A percentile compares a stretch with the other conserved stretches of the same genome.
Conservation (phyloP, 805 yeast genomes). For the Kurtzmaniella fragi region DNA sequence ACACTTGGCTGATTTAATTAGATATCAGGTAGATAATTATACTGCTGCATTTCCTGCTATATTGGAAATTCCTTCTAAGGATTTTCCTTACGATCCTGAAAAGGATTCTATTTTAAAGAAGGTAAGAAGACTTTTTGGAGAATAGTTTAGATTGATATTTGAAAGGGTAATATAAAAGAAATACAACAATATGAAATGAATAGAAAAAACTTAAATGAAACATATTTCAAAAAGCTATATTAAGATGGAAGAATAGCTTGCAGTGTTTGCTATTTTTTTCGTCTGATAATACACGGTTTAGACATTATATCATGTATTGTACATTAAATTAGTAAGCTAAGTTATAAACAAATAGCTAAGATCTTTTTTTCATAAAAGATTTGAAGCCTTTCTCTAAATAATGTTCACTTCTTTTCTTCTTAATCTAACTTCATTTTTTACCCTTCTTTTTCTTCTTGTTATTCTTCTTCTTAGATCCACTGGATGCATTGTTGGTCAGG, state of each 20-base stretch:
- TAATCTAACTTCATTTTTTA: constrained; percentile 2
- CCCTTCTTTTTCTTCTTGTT: constrained; percentile 13
- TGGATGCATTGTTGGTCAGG: constrained; percentile 3
- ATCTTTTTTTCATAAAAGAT: too few relatives aligned
- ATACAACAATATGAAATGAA: not conserved
- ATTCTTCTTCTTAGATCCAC: constrained; percentile 12
- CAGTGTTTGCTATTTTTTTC: not conserved
- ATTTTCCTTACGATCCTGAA: constrained; percentile 98
- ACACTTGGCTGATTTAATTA: constrained; percentile 86
- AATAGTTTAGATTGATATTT: constrained; percentile 33
- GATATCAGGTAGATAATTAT: constrained; percentile 76
- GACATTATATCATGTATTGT: constrained; percentile 1
- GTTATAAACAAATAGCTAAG: too few relatives aligned
- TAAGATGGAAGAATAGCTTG: not conserved
- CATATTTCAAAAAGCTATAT: not conserved
- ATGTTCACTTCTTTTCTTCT: too few relatives aligned
- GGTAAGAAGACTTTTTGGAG: constrained; percentile 93
- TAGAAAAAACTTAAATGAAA: not conserved
- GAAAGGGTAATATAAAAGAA: not conserved
- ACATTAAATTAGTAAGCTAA: not conserved
- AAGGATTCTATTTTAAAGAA: constrained; percentile 93
- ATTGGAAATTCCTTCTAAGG: constrained; percentile 95
- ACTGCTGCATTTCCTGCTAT: constrained; percentile 94
- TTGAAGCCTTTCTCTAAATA: too few relatives aligned
- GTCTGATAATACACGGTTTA: not conserved